A percentile compares a stretch with the other conserved stretches of the same genome.
Evolutionary conservation across 1,139 yeast species (phyloP).

Genomic region (Suhomyces bokatorum): DNA sequence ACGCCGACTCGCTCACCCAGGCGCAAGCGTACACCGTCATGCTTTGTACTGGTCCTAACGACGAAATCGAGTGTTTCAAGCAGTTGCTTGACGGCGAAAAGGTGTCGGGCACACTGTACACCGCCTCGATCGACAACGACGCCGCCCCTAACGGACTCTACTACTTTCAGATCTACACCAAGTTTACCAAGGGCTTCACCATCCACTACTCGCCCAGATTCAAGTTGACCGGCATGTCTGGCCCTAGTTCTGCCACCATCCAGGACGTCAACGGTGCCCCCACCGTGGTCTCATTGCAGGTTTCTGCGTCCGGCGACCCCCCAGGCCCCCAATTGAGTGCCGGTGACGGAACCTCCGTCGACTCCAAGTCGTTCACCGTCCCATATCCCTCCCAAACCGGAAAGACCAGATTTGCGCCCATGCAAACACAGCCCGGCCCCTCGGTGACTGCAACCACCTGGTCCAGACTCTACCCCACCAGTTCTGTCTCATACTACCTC

Average conservation of each 20-base stretch:
- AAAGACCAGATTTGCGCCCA: conserved; percentile 75
- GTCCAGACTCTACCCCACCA: conserved; percentile 63
- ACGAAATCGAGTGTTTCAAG: conserved; percentile 43
- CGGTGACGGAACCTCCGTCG: conserved; percentile 26
- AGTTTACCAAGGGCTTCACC: conserved; percentile 36
- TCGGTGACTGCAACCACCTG: conserved; percentile 65
- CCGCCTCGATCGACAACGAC: conserved; percentile 43
- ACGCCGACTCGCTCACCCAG: conserved; percentile 36
- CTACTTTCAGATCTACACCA: conserved; percentile 63
- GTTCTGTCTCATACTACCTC: conserved; percentile 58
- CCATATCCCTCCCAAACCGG: conserved; percentile 81
- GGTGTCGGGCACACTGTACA: conserved; percentile 31
- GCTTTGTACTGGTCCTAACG: conserved; percentile 69
- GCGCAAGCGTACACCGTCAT: conserved; percentile 51
- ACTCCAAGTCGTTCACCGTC: conserved; percentile 41
- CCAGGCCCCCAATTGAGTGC: conserved; percentile 44
- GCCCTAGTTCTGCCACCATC: conserved; percentile 40
- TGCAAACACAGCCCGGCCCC: conserved; percentile 84
- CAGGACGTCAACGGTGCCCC: conserved; percentile 13
- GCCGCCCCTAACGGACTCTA: conserved; percentile 63
- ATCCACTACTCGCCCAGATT: conserved; percentile 75
- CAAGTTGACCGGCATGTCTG: conserved; percentile 67
- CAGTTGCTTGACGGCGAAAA: conserved; percentile 25
- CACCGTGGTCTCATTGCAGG: conserved; percentile 9
- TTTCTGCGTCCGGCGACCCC: conserved; percentile 37